A percentile compares a stretch with the other conserved stretches of the same genome.
Conservation (phyloP, 805 yeast species). For the Nakazawaea ambrosiae region DNA sequence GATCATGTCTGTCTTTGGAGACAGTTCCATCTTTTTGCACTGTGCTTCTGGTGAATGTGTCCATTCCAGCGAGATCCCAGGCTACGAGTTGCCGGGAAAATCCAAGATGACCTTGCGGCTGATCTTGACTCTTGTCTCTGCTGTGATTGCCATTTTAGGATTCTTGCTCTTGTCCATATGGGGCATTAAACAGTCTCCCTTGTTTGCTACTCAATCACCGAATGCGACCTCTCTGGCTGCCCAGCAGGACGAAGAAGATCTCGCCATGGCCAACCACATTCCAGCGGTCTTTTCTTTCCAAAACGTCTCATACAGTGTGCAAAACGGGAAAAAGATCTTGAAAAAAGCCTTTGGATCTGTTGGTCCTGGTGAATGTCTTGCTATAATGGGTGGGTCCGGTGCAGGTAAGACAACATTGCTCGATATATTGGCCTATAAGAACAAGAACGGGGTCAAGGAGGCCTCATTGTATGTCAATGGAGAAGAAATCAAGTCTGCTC, state of each 20-base stretch:
- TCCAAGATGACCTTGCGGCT: conserved; percentile 37
- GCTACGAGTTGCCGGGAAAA: conserved; percentile 64
- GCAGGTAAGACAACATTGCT: conserved; percentile 95
- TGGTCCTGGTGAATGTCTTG: conserved; percentile 82
- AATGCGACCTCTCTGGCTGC: conserved; percentile 15
- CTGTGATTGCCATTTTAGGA: conserved; percentile 33
- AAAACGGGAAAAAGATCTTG: conserved; percentile 49
- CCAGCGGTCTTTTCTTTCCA: conserved; percentile 77
- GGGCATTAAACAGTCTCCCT: conserved; percentile 53
- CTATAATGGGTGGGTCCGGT: conserved; percentile 98
- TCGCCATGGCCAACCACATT: conserved; percentile 45
- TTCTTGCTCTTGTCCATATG: conserved; percentile 36
- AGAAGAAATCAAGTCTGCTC: conserved; percentile 23
- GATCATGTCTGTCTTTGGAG: conserved; percentile 91
- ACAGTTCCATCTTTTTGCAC: conserved; percentile 72
- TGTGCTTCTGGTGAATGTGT: conserved; percentile 89
- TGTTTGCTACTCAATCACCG: conserved; percentile 45
- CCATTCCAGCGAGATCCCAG: conserved; percentile 90
- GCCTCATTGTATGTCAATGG: conserved; percentile 83
- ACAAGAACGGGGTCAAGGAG: conserved; percentile 61
- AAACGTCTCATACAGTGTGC: conserved; percentile 54
- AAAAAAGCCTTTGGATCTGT: conserved; percentile 66
- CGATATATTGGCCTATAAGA: conserved; percentile 86
- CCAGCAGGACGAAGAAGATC: conserved; percentile 28
- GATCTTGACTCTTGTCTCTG: conserved; percentile 35